A percentile compares a stretch with the other conserved stretches of the same genome.
Conservation (phyloP, 2,329 filamentous ascomycete genomes). For the Metarhizium humberi region DNA sequence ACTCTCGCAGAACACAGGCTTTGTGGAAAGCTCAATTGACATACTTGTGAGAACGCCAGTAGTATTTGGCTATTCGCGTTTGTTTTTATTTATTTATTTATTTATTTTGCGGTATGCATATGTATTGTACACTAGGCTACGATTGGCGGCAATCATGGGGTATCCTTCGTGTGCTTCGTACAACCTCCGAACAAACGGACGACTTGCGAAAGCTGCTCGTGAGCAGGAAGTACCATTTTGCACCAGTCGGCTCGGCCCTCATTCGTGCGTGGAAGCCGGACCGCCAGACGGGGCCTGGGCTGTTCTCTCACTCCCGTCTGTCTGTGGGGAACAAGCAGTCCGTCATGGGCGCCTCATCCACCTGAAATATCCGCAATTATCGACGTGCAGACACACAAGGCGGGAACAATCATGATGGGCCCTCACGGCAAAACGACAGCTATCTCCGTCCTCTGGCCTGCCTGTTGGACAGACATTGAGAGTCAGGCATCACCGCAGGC, state of each 20-base stretch:
- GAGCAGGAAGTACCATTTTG: background rate
- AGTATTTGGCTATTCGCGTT: background rate
- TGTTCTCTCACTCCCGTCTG: conserved; percentile 3
- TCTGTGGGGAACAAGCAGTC: background rate
- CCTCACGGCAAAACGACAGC: background rate
- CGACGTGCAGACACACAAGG: background rate
- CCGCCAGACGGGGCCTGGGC: conserved; percentile 14
- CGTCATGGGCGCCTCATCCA: background rate
- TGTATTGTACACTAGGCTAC: no score
- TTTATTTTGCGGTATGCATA: no score
- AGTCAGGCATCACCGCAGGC: background rate
- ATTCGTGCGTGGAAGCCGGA: conserved; percentile 14
- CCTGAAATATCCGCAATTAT: background rate
- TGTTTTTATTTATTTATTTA: no score
- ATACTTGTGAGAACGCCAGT: background rate
- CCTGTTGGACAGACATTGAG: background rate
- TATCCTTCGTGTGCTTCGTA: background rate
- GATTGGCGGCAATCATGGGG: no score
- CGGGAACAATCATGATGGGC: background rate
- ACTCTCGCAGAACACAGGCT: no score
- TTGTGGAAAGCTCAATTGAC: background rate
- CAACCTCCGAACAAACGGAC: background rate
- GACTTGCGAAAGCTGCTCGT: background rate
- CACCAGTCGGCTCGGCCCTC: conserved; percentile 12
- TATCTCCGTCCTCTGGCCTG: background rate